Evolutionary conservation across 148 eudicot genomes (phyloP), one percentile per base, ranked within the genome.

Genomic region (Rhododendron griersonianum): DNA sequence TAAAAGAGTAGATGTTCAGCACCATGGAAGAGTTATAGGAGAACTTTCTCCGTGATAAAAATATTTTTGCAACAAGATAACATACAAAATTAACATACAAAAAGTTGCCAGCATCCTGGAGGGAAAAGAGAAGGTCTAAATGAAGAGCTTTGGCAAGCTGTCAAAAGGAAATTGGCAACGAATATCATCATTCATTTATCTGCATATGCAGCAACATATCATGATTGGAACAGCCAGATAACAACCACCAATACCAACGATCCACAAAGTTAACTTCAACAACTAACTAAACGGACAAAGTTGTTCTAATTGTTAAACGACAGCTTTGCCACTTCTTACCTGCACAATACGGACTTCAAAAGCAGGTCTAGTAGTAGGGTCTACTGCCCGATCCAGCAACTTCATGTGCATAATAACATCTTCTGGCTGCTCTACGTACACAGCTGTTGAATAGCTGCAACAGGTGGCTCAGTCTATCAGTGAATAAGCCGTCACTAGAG

Each of bases 341-440:
- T 94, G 95, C 57, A 94, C 93, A 80, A 91, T 88, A 83, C 92
- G 95, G 75, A 94, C 91, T 67, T 93, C 93, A 75, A 91, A 90
- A 16, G 96, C 96, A 83, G 94, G 91, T 61, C 89, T 87, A 80
- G 89, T 87, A 82, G 83, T 82, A 61, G 93, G 90, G 73, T 93
- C 91, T 74, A 89, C 89, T 37, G 98, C 98, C 90, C 87, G 89
- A 75, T 88, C 89, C 87, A 96, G 84, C 55, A 96, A 83, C 78
- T 86, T 93, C 93, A 92, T 94, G 89, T 96, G 98, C 88, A 87
- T 88, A 69, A 96, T 89, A 65, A 96, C 98, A 81, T 93, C 98
- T 85, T 94, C 93, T 45, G 98, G 92, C 89, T 92, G 88, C 88
- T 94, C 98, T 83, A 91, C 90, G 83, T 96, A 93, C 82, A 96